A percentile compares a stretch with the other conserved stretches of the same genome.
These are phyloP conservation scores for Ceratocystis alfenasii DNA, from an alignment of 2,329 filamentous ascomycete genomes.

Conservation along the genomic window DNA sequence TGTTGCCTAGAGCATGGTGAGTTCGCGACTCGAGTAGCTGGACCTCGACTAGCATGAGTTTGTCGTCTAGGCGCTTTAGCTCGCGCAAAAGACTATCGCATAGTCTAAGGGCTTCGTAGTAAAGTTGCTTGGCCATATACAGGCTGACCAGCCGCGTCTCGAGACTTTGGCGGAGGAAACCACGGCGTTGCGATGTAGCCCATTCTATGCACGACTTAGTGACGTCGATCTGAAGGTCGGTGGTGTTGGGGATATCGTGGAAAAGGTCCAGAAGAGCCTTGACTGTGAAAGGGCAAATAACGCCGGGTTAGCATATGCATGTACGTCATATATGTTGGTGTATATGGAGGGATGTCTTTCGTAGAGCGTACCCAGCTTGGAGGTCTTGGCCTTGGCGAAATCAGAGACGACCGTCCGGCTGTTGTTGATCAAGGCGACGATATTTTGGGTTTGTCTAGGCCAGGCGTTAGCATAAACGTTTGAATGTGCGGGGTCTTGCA, in stretches of 20 bases:
- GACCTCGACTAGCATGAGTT: constrained; percentile 93
- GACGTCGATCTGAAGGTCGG: constrained; percentile 85
- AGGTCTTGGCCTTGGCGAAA: constrained; percentile 97
- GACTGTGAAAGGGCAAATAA: constrained; percentile 45
- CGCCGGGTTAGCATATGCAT: constrained; percentile 13
- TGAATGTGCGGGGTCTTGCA: not conserved
- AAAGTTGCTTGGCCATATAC: constrained; percentile 94
- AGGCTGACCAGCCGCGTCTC: constrained; percentile 88
- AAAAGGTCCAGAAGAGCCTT: constrained; percentile 95
- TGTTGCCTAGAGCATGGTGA: constrained; percentile 94
- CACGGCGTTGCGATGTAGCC: constrained; percentile 86
- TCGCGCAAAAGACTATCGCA: constrained; percentile 95
- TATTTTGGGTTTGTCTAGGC: constrained; percentile 61
- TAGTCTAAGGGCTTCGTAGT: constrained; percentile 91
- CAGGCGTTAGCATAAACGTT: constrained; percentile 4
- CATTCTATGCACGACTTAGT: constrained; percentile 99
- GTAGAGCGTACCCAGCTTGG: constrained; percentile 68
- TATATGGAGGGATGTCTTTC: not conserved
- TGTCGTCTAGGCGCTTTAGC: constrained; percentile 96
- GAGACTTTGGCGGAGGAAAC: constrained; percentile 94
- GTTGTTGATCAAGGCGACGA: constrained; percentile 80
- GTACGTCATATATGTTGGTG: not conserved
- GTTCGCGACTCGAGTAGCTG: constrained; percentile 94
- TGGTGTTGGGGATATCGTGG: constrained; percentile 82
- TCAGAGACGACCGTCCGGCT: constrained; percentile 85